A percentile compares a stretch with the other conserved stretches of the same genome.
phyloP scores from a whole-genome alignment of 2,329 filamentous ascomycete species.

The Diaporthe vaccinii region DNA sequence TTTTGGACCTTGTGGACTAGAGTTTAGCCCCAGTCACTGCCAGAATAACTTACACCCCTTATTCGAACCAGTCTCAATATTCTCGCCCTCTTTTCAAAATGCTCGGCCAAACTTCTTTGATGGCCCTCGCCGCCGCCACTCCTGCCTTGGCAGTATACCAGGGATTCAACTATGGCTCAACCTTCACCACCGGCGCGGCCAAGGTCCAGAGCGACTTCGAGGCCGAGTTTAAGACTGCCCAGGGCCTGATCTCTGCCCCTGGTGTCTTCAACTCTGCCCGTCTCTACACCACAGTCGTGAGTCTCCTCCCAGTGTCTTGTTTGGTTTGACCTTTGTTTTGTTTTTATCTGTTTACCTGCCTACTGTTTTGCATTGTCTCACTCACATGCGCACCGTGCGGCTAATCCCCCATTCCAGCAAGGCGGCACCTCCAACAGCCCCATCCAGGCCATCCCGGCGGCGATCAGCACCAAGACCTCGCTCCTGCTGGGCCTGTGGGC shows the following conservation, averaged over 20 bases:
- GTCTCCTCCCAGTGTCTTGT: neutral
- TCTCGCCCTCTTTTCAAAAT: slow-evolving; percentile 23
- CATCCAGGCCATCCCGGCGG: slow-evolving; percentile 83
- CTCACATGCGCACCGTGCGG: neutral
- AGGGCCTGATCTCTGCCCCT: slow-evolving; percentile 72
- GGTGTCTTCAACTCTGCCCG: slow-evolving; percentile 76
- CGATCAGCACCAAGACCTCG: slow-evolving; percentile 82
- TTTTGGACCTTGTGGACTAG: slow-evolving; percentile 30
- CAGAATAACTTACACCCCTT: slow-evolving; percentile 26
- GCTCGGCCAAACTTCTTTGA: slow-evolving; percentile 31
- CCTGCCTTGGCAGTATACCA: slow-evolving; percentile 55
- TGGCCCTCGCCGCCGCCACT: slow-evolving; percentile 36
- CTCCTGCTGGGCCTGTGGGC: slow-evolving; percentile 89
- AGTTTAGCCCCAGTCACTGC: slow-evolving; percentile 17
- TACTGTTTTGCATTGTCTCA: slow-evolving; percentile 10
- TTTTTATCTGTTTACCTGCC: neutral
- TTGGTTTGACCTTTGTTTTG: neutral
- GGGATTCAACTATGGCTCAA: slow-evolving; percentile 82
- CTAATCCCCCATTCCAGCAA: slow-evolving; percentile 57
- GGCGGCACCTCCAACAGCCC: slow-evolving; percentile 73
- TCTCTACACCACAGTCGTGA: slow-evolving; percentile 76
- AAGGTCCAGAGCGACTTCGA: slow-evolving; percentile 77
- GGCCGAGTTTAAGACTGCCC: slow-evolving; percentile 76
- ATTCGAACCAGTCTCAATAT: neutral
- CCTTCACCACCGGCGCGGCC: slow-evolving; percentile 70